Base-by-base conservation (phyloP, 2,329 filamentous ascomycete species). In the Diplocarpon mali region DNA sequence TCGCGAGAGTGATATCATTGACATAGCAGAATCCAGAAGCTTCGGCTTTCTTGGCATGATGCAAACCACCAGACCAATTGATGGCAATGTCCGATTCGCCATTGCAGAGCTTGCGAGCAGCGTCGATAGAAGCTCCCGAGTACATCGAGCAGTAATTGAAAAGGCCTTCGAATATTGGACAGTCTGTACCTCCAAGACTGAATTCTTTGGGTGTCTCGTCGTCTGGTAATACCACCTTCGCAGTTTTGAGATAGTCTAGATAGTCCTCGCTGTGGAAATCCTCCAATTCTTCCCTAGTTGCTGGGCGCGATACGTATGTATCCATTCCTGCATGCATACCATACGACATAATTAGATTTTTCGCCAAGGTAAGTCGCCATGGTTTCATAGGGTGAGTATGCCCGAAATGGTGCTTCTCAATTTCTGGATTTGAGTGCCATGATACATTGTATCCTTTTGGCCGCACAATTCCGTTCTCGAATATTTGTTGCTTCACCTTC, bases 371-470 rank as follows among this genome's bases (percentile, higher is more conserved):
- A 52, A 98, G 70, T 30, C 92, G 85, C 90, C 92, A 96, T 47
- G 92, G 92, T 65, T 98, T 98, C 92, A 98, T 98, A 15, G 92
- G 92, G 69, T 98, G 92, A 9, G 86, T 89, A 67, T 86, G 83
- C 53, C 92, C 92, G 64, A 98, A 98, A 65, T 98, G 92, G 65
- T 96, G 90, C 61, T 85, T 84, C 67, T 98, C 92, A 62, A 96
- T 93, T 48, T 86, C 80, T 1, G 89, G 85, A 59, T 95, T 95
- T 67, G 88, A 87, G 64, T 98, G 92, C 66, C 89, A 96, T 9
- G 90, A 95, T 38, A 98, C 90, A 28, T 76, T 88, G 67, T 93
- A 89, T 55, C 88, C 89, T 60, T 83, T 81, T 1, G 90, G 89
- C 30, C 80, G 76, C 42, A 79, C 77, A 58, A 95, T 85, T 54